Percentiles rank a stretch among this genome's conserved stretches.
Conservation (phyloP, 2,329 filamentous ascomycete genomes). For the Pseudogymnoascus sp. region DNA sequence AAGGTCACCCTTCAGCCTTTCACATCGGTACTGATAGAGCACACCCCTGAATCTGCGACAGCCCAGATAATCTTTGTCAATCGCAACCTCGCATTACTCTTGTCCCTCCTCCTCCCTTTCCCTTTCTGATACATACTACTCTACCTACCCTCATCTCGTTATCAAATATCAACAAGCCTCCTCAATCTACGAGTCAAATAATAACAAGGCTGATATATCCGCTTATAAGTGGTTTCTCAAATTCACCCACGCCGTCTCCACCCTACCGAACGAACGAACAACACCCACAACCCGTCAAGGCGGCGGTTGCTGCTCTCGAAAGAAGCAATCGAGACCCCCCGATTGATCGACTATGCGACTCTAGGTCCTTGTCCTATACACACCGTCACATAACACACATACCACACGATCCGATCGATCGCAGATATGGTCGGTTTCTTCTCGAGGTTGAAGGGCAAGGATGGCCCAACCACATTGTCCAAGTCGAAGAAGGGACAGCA, state of each 20-base stretch:
- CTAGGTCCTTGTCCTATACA: not conserved
- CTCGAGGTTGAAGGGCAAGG: constrained; percentile 55
- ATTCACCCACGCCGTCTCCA: not conserved
- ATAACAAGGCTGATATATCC: not conserved
- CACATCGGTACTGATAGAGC: not conserved
- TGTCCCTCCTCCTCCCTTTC: not conserved
- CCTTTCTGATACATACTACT: not conserved
- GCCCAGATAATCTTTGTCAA: not conserved
- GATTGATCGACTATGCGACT: constrained; percentile 1
- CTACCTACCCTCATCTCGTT: not conserved
- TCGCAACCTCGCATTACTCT: not conserved
- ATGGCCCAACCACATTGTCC: constrained; percentile 44
- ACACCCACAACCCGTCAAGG: not conserved
- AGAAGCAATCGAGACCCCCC: not conserved
- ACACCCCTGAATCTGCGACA: not conserved
- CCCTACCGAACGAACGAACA: not conserved
- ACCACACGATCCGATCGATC: constrained; percentile 3
- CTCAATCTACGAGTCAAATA: not conserved
- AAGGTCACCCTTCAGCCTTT: not conserved
- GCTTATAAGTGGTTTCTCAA: not conserved
- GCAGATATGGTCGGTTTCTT: constrained; percentile 25
- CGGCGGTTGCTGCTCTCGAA: not conserved
- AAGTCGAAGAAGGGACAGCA: constrained; percentile 59
- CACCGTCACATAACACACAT: not conserved
- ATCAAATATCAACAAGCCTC: not conserved